A percentile compares a stretch with the other conserved stretches of the same genome.
phyloP scores from a whole-genome alignment of 768 basidiomycete species.

The Tulasnella sp. region DNA sequence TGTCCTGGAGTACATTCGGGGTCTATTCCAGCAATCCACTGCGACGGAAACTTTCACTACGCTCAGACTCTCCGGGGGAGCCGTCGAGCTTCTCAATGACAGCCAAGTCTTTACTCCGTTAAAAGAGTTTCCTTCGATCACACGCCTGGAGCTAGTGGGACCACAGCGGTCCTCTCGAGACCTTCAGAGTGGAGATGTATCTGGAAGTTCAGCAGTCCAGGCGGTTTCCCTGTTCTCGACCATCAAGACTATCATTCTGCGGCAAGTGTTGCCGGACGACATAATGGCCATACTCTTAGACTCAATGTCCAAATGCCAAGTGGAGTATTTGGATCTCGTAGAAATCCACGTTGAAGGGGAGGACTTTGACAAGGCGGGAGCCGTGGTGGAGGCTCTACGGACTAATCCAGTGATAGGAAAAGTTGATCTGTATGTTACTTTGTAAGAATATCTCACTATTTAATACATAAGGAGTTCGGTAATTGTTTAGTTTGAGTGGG shows the following conservation, averaged over 20 bases:
- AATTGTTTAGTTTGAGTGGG: too few relatives aligned
- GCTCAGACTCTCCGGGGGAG: not conserved
- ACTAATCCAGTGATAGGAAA: not conserved
- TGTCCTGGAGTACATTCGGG: not conserved
- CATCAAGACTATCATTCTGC: not conserved
- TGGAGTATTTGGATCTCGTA: not conserved
- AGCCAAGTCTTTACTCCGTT: not conserved
- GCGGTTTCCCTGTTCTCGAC: not conserved
- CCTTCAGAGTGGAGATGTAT: too few relatives aligned
- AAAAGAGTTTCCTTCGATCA: not conserved
- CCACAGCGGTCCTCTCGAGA: too few relatives aligned
- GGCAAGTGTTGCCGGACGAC: not conserved
- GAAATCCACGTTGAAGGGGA: not conserved
- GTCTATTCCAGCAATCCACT: not conserved
- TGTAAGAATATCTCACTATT: not conserved
- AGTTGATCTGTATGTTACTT: not conserved
- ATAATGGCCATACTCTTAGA: not conserved
- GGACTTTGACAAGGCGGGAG: not conserved
- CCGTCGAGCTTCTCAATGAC: not conserved
- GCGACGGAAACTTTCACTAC: not conserved
- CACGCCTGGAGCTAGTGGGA: not conserved
- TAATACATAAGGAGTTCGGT: too few relatives aligned
- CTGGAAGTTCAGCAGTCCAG: too few relatives aligned
- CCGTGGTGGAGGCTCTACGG: not conserved
- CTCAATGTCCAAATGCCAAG: not conserved